phyloP scores from a whole-genome alignment of 331 rosid genomes.

The Rosa hybrid region DNA sequence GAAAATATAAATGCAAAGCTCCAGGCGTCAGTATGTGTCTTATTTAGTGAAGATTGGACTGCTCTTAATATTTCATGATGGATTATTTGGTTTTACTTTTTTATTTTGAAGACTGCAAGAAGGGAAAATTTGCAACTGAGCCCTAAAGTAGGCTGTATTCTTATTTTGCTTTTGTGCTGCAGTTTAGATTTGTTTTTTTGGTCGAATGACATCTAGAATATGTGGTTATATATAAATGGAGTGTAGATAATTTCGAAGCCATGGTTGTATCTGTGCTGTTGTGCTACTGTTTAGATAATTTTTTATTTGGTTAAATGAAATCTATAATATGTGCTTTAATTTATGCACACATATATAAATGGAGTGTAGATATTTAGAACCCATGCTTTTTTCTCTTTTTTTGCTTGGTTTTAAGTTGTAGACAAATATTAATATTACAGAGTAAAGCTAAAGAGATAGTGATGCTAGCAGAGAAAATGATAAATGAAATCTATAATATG shows the following conservation, averaged over 20 bases:
- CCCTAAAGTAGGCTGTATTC: too few relatives aligned
- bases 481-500: neutral
- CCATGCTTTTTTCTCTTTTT: neutral
- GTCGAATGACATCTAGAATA: too few relatives aligned
- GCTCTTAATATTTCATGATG: neutral
- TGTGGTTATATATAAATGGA: too few relatives aligned
- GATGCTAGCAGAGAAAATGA: constrained; percentile 70
- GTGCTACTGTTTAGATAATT: too few relatives aligned
- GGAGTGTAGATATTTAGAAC: neutral
- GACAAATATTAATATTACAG: constrained; percentile 52
- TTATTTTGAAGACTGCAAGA: too few relatives aligned
- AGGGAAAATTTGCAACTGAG: too few relatives aligned
- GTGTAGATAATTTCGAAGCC: too few relatives aligned
- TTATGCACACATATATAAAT: neutral
- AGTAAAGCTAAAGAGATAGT: constrained; percentile 99
- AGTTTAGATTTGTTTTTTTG: too few relatives aligned
- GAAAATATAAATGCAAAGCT: neutral
- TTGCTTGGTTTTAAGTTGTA: constrained; percentile 23
- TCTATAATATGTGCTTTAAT: neutral
- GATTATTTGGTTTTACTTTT: neutral
- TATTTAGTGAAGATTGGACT: neutral
- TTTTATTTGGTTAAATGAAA: too few relatives aligned
- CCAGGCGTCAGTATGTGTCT: too few relatives aligned
- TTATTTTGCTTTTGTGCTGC: too few relatives aligned
- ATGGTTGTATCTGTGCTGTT: too few relatives aligned